phyloP scores from a whole-genome alignment of 768 basidiomycete species.

The Hebeloma cylindrosporum region DNA sequence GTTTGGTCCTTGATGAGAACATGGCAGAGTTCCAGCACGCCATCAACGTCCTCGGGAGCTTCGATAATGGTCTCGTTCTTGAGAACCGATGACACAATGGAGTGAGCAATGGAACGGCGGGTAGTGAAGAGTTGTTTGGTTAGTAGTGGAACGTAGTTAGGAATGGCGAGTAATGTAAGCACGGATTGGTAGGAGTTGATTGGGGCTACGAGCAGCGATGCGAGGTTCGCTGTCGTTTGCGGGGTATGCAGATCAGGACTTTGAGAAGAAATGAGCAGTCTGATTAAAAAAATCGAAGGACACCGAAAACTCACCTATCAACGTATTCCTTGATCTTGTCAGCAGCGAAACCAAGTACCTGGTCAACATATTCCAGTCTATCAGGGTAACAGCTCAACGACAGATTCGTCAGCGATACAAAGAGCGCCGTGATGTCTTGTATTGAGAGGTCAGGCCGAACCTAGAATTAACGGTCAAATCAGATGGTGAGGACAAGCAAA shows the following conservation, averaged over 20 bases:
- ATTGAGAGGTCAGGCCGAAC: slow-evolving; percentile 96
- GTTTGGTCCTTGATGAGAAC: slow-evolving; percentile 87
- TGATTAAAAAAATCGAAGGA: not conserved
- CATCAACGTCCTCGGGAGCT: slow-evolving; percentile 90
- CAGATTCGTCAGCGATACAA: slow-evolving; percentile 93
- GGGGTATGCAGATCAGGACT: slow-evolving; percentile 88
- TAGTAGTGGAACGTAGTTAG: slow-evolving; percentile 83
- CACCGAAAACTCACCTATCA: slow-evolving; percentile 68
- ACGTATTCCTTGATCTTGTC: slow-evolving; percentile 82
- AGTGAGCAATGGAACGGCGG: slow-evolving; percentile 89
- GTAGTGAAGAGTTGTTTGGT: slow-evolving; percentile 86
- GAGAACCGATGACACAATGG: slow-evolving; percentile 89
- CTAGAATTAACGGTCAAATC: slow-evolving; percentile 37
- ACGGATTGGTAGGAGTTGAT: slow-evolving; percentile 97
- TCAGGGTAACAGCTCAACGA: slow-evolving; percentile 98
- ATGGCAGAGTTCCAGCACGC: slow-evolving; percentile 89
- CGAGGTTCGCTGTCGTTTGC: slow-evolving; percentile 87
- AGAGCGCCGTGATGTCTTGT: slow-evolving; percentile 94
- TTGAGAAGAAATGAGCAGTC: not conserved
- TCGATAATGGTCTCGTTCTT: slow-evolving; percentile 98
- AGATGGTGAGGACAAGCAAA: not conserved
- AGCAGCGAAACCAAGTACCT: slow-evolving; percentile 87
- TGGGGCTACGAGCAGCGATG: slow-evolving; percentile 87
- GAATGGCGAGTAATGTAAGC: slow-evolving; percentile 94
- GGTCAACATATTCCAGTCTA: slow-evolving; percentile 94